Evolutionary conservation across 345 rosid genomes (phyloP).

Genomic region (Erodium maritimum): DNA sequence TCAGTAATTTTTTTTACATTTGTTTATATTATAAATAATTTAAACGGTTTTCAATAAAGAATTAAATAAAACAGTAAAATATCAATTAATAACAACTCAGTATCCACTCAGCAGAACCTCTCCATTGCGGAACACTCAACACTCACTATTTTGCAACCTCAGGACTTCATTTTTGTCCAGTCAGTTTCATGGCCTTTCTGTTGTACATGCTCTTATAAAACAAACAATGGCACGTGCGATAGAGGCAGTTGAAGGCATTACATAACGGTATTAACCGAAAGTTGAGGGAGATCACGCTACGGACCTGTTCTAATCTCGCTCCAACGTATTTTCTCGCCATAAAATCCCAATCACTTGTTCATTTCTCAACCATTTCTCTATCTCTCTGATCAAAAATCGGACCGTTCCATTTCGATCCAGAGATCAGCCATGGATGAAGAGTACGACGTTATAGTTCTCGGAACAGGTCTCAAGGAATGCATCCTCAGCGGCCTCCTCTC

Average conservation of each 20-base stretch:
- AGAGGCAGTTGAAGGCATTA: background rate
- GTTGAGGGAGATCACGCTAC: background rate
- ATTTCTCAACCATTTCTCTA: background rate
- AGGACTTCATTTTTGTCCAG: no score
- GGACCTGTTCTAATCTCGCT: background rate
- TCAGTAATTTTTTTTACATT: no score
- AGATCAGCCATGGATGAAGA: slow-evolving; percentile 84
- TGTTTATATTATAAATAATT: no score
- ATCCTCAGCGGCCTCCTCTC: slow-evolving; percentile 94
- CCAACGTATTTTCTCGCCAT: background rate
- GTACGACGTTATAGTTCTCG: slow-evolving; percentile 87
- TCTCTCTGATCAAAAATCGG: background rate
- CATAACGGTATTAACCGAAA: background rate
- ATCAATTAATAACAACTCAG: no score
- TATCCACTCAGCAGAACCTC: no score
- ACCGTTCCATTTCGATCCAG: background rate
- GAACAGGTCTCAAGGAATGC: slow-evolving; percentile 91
- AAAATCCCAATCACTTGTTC: background rate
- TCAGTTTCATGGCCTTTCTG: no score
- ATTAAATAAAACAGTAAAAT: no score
- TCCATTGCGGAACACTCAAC: no score
- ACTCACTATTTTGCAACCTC: no score
- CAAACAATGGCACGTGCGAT: background rate
- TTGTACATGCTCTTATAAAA: no score
- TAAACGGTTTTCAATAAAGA: no score